Evolutionary conservation across 2,329 filamentous ascomycete genomes (phyloP).

Genomic region (Biscogniauxia mediterranea): DNA sequence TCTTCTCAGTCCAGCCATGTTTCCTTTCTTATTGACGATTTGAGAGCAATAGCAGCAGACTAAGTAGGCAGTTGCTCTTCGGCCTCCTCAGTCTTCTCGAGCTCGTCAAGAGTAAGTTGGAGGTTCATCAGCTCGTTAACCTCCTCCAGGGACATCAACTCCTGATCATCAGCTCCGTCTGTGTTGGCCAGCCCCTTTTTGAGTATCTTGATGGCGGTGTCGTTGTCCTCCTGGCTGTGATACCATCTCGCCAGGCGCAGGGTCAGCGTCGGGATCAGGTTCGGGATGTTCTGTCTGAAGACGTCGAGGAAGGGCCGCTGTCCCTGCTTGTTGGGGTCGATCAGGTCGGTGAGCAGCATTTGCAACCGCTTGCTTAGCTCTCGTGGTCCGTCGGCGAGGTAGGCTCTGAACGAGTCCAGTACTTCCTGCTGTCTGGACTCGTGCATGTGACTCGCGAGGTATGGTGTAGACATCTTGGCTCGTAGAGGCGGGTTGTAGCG

Average conservation of each 20-base stretch:
- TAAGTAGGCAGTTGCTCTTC: neutral
- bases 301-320: neutral
- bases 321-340: neutral
- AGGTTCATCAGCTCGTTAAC: constrained; percentile 2
- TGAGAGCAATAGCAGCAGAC: too few relatives aligned
- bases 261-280: neutral
- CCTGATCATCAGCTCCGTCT: neutral
- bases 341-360: neutral
- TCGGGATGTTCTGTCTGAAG: neutral
- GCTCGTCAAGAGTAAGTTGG: neutral
- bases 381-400: neutral
- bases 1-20: too few relatives aligned
- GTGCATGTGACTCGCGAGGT: neutral
- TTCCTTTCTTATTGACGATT: too few relatives aligned
- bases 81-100: neutral
- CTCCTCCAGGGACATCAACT: neutral
- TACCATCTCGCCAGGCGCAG: neutral
- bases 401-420: neutral
- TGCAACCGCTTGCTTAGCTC: neutral
- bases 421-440: neutral
- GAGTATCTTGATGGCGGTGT: neutral
- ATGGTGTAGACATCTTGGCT: neutral
- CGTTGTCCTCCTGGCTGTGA: neutral
- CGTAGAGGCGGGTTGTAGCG: neutral
- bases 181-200: neutral